phyloP scores from a whole-genome alignment of 225 moss, liverwort and hornwort genomes.

The Rhytidiadelphus loreus region DNA sequence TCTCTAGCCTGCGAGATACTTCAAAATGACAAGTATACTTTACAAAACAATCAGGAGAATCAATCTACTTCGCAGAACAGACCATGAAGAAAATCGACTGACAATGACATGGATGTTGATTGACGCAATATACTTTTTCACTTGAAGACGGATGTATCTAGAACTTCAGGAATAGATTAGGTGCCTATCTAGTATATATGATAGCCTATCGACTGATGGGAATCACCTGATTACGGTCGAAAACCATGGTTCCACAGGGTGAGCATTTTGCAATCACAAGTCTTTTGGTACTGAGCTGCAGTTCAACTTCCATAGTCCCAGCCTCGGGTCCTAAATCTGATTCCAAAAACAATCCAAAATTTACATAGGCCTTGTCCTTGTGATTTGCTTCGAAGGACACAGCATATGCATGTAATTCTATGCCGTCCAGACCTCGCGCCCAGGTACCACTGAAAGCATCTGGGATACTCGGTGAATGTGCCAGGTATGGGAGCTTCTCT shows the following conservation, averaged over 20 bases:
- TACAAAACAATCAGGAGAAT: neutral
- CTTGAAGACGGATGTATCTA: neutral
- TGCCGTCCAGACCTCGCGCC: slow-evolving; percentile 11
- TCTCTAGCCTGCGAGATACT: neutral
- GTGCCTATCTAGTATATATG: neutral
- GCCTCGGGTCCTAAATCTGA: slow-evolving; percentile 39
- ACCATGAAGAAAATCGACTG: neutral
- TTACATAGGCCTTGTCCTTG: slow-evolving; percentile 61
- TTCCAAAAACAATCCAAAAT: slow-evolving; percentile 73
- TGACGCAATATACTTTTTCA: neutral
- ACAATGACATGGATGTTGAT: neutral
- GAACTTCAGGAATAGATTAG: neutral
- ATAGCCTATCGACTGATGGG: neutral
- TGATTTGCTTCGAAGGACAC: slow-evolving; percentile 59
- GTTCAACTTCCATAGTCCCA: slow-evolving; percentile 25
- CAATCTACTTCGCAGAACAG: neutral
- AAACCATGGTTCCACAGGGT: slow-evolving; percentile 33
- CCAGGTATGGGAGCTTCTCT: slow-evolving; percentile 20
- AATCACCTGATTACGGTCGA: slow-evolving; percentile 59
- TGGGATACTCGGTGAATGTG: slow-evolving; percentile 50
- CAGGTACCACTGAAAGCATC: slow-evolving; percentile 58
- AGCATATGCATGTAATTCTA: slow-evolving; percentile 48
- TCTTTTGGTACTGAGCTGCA: slow-evolving; percentile 44
- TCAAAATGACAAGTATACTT: neutral
- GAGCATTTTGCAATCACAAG: slow-evolving; percentile 39